Percentiles rank a stretch among this genome's conserved stretches.
phyloP scores from a whole-genome alignment of 805 yeast species.

The Wickerhamomyces bovis region DNA sequence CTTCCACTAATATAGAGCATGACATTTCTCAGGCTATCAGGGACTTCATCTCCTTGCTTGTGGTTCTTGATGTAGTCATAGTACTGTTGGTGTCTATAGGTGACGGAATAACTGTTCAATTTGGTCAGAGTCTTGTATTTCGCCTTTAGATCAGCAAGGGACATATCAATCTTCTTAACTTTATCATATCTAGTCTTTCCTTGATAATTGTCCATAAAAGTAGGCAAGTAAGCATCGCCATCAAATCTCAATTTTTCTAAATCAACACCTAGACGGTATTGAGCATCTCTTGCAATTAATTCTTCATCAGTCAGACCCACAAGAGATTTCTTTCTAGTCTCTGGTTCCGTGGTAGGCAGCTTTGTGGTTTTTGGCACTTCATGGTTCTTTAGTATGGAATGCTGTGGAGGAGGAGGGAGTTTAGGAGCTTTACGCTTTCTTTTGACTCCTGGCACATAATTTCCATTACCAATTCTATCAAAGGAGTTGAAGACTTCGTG shows the following conservation, averaged over 20 bases:
- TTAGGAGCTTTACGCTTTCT: conserved; percentile 16
- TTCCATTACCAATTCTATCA: conserved; percentile 6
- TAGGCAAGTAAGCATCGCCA: conserved; percentile 21
- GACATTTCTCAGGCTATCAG: conserved; percentile 19
- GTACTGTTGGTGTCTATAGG: conserved; percentile 17
- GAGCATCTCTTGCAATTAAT: conserved; percentile 21
- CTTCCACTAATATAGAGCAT: conserved; percentile 44
- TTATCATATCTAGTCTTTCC: conserved; percentile 4
- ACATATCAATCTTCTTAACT: conserved; percentile 18
- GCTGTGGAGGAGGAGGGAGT: conserved; percentile 21
- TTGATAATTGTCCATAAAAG: neutral
- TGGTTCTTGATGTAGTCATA: conserved; percentile 8
- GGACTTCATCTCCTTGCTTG: conserved; percentile 3
- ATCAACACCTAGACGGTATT: conserved; percentile 17
- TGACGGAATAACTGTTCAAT: conserved; percentile 9
- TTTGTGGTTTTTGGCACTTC: neutral
- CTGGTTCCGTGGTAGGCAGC: neutral
- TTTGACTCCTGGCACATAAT: neutral
- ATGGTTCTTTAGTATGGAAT: conserved; percentile 18
- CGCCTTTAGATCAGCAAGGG: conserved; percentile 8
- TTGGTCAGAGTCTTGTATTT: conserved; percentile 5
- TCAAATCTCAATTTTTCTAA: conserved; percentile 18
- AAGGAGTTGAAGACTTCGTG: conserved; percentile 14
- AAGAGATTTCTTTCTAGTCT: conserved; percentile 18
- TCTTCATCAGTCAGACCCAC: conserved; percentile 23